These are phyloP conservation scores for Pontederia paniculata DNA, from an alignment of 176 grass and related monocot genomes.

Conservation along the genomic window DNA sequence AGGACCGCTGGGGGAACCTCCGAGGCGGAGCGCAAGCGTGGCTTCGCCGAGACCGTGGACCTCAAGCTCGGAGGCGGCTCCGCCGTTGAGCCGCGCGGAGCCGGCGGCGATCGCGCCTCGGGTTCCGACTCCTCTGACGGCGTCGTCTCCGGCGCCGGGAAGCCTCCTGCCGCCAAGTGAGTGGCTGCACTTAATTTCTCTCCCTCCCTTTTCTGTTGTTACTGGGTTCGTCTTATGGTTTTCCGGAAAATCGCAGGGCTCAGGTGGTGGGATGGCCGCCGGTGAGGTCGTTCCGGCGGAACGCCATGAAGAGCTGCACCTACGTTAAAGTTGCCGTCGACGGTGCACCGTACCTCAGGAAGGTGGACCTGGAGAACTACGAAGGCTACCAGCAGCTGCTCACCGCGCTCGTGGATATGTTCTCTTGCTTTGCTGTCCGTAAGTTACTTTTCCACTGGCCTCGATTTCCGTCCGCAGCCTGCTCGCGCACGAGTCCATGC, in stretches of 20 bases:
- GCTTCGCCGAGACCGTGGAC: neutral
- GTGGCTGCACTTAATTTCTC: neutral
- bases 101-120: neutral
- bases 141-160: slow-evolving; percentile 18
- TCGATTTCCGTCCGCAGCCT: neutral
- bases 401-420: slow-evolving; percentile 77
- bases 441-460: neutral
- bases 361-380: slow-evolving; percentile 79
- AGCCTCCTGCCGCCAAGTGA: slow-evolving; percentile 57
- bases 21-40: slow-evolving; percentile 16
- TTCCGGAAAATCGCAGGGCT: slow-evolving; percentile 22
- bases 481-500: neutral
- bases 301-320: slow-evolving; percentile 57
- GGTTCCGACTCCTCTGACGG: slow-evolving; percentile 8
- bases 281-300: slow-evolving; percentile 71
- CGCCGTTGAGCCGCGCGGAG: neutral
- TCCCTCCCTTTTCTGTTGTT: neutral
- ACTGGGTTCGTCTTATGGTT: neutral
- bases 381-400: slow-evolving; percentile 64
- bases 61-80: neutral
- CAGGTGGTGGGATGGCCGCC: slow-evolving; percentile 89
- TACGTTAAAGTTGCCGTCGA: slow-evolving; percentile 97
- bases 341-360: slow-evolving; percentile 80
- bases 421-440: slow-evolving; percentile 97
- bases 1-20: neutral